Evolutionary conservation across 2,329 filamentous ascomycete genomes (phyloP).

Genomic region (Paecilomyces sp.): DNA sequence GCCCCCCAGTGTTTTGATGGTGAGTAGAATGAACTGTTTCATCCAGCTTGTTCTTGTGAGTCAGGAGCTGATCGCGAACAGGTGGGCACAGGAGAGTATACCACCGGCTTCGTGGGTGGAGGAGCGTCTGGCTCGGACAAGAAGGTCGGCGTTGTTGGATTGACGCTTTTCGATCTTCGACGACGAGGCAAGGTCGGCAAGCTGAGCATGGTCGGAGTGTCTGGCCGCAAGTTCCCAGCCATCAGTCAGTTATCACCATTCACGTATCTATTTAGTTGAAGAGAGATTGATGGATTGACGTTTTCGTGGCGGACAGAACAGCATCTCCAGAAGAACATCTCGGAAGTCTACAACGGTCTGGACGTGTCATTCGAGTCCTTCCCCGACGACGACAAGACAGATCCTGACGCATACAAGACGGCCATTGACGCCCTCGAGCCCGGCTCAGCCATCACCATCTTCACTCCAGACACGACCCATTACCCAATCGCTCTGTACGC

Average conservation of each 20-base stretch:
- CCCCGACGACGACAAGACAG: conserved; percentile 63
- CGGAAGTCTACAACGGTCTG: conserved; percentile 76
- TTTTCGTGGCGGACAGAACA: conserved; percentile 46
- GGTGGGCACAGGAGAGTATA: conserved; percentile 94
- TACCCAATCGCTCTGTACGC: conserved; percentile 89
- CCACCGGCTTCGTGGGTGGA: conserved; percentile 83
- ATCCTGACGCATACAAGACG: conserved; percentile 77
- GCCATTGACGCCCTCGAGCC: conserved; percentile 77
- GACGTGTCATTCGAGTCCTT: conserved; percentile 82
- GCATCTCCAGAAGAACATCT: conserved; percentile 83
- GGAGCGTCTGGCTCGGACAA: conserved; percentile 84
- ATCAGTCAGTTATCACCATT: conserved; percentile 57
- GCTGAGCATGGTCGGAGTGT: conserved; percentile 83
- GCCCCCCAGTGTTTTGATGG: conserved; percentile 63
- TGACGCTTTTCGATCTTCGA: conserved; percentile 83
- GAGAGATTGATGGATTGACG: no score
- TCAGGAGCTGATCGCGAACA: conserved; percentile 18
- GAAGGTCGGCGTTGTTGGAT: conserved; percentile 87
- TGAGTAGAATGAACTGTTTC: conserved; percentile 24
- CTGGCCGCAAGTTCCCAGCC: conserved; percentile 81
- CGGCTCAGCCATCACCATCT: conserved; percentile 89
- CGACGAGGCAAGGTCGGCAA: conserved; percentile 80
- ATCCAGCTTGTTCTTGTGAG: conserved; percentile 4
- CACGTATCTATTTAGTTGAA: no score
- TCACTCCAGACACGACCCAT: conserved; percentile 90